A percentile compares a stretch with the other conserved stretches of the same genome.
Conservation (phyloP, 805 yeast genomes). For the Zygotorulaspora danielsina region DNA sequence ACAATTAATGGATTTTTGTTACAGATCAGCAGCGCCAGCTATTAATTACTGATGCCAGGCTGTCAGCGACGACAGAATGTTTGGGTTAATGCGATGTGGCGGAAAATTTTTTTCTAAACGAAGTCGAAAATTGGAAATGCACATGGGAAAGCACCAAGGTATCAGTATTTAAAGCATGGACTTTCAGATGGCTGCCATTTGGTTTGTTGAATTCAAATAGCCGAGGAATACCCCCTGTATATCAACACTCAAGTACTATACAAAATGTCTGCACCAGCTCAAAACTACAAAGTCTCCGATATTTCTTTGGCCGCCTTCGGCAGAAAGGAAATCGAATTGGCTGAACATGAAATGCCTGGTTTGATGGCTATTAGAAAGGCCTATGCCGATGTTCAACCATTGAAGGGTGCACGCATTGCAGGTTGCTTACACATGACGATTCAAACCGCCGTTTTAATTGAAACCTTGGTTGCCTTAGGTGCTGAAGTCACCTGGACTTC, state of each 20-base stretch:
- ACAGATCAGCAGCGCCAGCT: too few relatives aligned
- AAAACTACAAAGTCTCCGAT: conserved; percentile 93
- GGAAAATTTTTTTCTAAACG: conserved; percentile 1
- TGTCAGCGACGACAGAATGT: conserved; percentile 2
- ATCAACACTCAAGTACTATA: conserved; percentile 2
- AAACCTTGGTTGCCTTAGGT: conserved; percentile 94
- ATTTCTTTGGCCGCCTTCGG: conserved; percentile 98
- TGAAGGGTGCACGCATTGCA: conserved; percentile 97
- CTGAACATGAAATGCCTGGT: conserved; percentile 99
- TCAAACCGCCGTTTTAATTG: conserved; percentile 98
- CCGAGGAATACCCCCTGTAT: too few relatives aligned
- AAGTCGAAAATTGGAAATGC: not conserved
- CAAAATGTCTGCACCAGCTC: conserved; percentile 56
- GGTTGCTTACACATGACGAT: conserved; percentile 99
- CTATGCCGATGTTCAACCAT: conserved; percentile 89
- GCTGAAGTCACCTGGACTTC: conserved; percentile 99
- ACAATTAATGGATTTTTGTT: too few relatives aligned
- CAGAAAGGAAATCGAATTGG: conserved; percentile 97
- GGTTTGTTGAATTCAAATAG: too few relatives aligned
- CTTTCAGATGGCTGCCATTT: not conserved
- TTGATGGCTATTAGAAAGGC: conserved; percentile 93
- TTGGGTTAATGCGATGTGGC: not conserved
- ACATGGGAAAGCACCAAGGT: not conserved
- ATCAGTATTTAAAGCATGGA: conserved; percentile 1
- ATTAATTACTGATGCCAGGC: too few relatives aligned